Base-by-base conservation (phyloP, 306 rosid genomes). In the Prunus mume region DNA sequence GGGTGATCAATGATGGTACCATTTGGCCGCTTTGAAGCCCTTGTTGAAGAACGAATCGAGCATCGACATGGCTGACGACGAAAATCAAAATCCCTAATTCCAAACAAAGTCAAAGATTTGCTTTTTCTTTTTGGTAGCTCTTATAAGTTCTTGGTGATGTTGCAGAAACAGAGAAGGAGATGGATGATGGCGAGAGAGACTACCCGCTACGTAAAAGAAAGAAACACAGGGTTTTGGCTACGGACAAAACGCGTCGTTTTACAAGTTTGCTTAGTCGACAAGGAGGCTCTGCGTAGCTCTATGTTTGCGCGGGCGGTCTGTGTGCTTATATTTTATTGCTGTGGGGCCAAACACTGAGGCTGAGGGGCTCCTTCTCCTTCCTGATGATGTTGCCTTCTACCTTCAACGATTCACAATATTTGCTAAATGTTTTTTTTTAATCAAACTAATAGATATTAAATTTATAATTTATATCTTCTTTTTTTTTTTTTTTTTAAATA, bases 21-120 rank as follows among this genome's bases (percentile, higher is more conserved):
- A 95, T 81, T 92, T 89, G 76, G 91, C 82, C 54, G 97, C 97
- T 77, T 88, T 92, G 79, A 95, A 95, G 83, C 96, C 97, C 85
- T 87, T 84, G 91, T 80, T 90, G 92, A 95, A 92, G 90, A 95
- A 84, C 46, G 98, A 90, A 76, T 86, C 91, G 74, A 94, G 92
- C 91, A 90, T 87, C 88, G 96, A 85, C 97, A 89, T 90, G 87
- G 76, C 13, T 66, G 43, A 43, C 22, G 75, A 64, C 9, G 46
- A 63, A 63, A 63, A 28, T 58, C 30, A 19, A 58, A 58, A 76
- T 71, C 69, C 67, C 54, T 20, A 55, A 27, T 28, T 18, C 20
- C 61, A 9, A 20, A 17, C 28, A 50, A 25, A 63, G 47, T 6
- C 66, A 43, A 41, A 49, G 61, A 45, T 22, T 25, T 24, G 2